Evolutionary conservation across 2,329 filamentous ascomycete species (phyloP), one percentile per base, ranked within the genome.

Genomic region (Hansfordia pulvinata): DNA sequence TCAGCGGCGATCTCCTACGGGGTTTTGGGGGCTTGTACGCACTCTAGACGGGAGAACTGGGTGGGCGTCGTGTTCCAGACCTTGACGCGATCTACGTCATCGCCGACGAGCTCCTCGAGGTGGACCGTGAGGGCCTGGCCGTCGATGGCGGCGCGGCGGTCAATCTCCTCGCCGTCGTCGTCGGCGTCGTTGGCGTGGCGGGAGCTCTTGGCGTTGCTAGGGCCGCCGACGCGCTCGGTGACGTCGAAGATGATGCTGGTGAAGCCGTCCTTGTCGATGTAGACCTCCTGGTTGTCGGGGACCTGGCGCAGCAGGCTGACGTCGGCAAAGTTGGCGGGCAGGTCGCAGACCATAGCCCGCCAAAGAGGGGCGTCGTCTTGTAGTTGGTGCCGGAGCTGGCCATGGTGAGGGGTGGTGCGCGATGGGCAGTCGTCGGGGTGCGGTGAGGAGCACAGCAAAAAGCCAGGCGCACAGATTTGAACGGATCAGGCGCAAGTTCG

Each of bases 231-330:
- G 30, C 81, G 78, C 58, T 94, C 78, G 29, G 81, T 79, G 44
- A 96, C 83, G 43, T 96, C 88, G 52, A 94, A 69, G 41, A 93
- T 86, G 49, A 93, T 75, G 54, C 71, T 85, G 3, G 82, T 83
- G 51, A 86, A 86, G 26, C 84, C 85, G 35, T 79, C 67, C 36
- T 70, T 66, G 48, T 92, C 84, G 44, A 94, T 76, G 58, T 76
- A 93, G 40, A 94, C 79, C 61, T 94, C 88, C 58, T 96, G 86
- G 52, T 92, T 81, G 49, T 88, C 77, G 26, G 80, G 80, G 5
- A 86, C 73, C 54, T 84, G 69, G 36, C 80, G 74, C 39, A 85
- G 65, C 29, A 68, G 66, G 56, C 78, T 83, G 31, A 82, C 76
- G 43, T 86, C 80, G 39, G 68, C 68, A 49, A 81, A 83, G 35